phyloP scores from a whole-genome alignment of 495 filamentous ascomycete species.

The Trichodelitschia bisporula region DNA sequence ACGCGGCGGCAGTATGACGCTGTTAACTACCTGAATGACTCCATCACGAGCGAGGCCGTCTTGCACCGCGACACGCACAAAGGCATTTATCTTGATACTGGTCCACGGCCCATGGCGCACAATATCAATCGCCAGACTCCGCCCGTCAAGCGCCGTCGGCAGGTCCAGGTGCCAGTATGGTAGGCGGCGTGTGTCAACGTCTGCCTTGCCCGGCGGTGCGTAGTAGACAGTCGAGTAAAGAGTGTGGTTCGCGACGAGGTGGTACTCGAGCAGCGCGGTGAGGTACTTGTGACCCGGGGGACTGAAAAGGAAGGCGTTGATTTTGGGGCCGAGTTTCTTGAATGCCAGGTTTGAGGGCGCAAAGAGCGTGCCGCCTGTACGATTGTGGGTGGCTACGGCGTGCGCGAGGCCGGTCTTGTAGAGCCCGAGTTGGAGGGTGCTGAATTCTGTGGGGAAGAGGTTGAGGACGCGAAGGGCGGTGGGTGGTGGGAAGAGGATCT shows the following conservation, averaged over 20 bases:
- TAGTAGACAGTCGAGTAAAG: constrained; percentile 67
- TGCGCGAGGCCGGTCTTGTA: constrained; percentile 37
- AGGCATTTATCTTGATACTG: constrained; percentile 47
- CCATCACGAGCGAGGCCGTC: constrained; percentile 52
- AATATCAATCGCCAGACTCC: constrained; percentile 39
- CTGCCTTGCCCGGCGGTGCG: constrained; percentile 9
- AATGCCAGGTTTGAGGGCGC: constrained; percentile 58
- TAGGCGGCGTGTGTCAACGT: constrained; percentile 7
- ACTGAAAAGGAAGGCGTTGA: constrained; percentile 61
- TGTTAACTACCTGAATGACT: constrained; percentile 45
- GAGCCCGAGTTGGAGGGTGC: constrained; percentile 48
- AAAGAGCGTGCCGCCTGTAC: constrained; percentile 49
- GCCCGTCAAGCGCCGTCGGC: constrained; percentile 35
- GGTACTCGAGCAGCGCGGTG: constrained; percentile 51
- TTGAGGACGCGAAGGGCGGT: constrained; percentile 30
- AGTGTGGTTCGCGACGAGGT: constrained; percentile 47
- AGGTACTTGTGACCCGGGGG: constrained; percentile 41
- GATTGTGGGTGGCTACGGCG: too few relatives aligned
- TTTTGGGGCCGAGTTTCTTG: constrained; percentile 34
- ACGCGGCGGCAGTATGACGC: constrained; percentile 51
- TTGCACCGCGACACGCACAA: constrained; percentile 27
- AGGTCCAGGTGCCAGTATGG: constrained; percentile 26
- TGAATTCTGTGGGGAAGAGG: constrained; percentile 45
- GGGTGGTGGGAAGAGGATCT: constrained; percentile 50
- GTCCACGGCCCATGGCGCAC: constrained; percentile 33